Base-by-base conservation (phyloP, 2,329 filamentous ascomycete genomes). In the Trichoderma afroharzianum region DNA sequence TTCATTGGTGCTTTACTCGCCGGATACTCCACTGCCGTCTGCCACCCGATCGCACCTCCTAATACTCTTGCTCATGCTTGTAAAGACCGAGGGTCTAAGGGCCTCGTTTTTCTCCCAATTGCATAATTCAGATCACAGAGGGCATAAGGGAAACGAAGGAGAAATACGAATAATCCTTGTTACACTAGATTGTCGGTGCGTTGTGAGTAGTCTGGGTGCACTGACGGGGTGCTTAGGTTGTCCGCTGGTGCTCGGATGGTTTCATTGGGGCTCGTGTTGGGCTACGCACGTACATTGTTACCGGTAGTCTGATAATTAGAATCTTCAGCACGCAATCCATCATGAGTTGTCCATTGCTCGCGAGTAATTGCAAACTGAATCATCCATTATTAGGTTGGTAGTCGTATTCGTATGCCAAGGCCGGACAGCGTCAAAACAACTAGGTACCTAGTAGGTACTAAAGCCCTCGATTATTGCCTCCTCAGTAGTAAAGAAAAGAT, bases 1-100 rank as follows among this genome's bases (percentile, higher is more conserved):
- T 67, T 67, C 24, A 32, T 67, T 26, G 63, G 63, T 30, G 63
- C 63, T 24, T 18, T 67, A 24, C 63, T 67, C 50, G 63, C 63
- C 6, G 63, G 63, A 39, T 67, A 67, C 11, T 67, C 63, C 18
- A 58, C 63, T 18, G 63, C 63, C 14, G 24, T 67, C n/a, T 67
- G 63, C 63, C 50, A 57, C 11, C 50, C 63, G 5, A 14, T 67
- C 18, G 30, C 28, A 4, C 47, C 63, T 58, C 50, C 24, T 2
- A 24, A 18, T 21, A 28, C 50, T 14, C 63, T 18, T 28, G 28
- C 32, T 58, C 33, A 33, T 30, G 14, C 50, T 43, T 39, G 50
- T 32, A 53, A 57, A 57, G n/a, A 12, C 14, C 63, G 50, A 15
- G 26, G 15, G 36, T 30, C 21, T 53, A 43, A 67, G 32, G 18